phyloP scores from a whole-genome alignment of 2,329 filamentous ascomycete genomes.

The Alternaria hordeiaustralica region DNA sequence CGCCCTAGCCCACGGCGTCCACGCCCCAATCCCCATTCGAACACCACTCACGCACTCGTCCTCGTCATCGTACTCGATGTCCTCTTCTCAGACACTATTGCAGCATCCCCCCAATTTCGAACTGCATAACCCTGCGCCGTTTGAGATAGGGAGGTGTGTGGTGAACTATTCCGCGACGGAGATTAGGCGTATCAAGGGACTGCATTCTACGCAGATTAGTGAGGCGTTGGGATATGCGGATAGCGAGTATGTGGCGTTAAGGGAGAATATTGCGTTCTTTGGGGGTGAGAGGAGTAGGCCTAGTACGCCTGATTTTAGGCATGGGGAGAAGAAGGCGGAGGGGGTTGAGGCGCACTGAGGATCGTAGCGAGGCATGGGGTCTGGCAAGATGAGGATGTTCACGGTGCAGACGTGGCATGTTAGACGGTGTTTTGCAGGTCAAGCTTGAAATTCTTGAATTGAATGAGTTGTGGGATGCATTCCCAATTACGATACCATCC shows the following conservation, averaged over 20 bases:
- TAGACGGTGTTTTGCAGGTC: neutral
- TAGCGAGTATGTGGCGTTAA: slow-evolving; percentile 88
- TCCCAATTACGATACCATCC: neutral
- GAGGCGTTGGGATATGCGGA: slow-evolving; percentile 87
- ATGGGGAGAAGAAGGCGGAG: slow-evolving; percentile 9
- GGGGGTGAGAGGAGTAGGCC: slow-evolving; percentile 48
- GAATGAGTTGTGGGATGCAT: neutral
- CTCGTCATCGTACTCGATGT: slow-evolving; percentile 15
- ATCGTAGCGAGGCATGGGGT: neutral
- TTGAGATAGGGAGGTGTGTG: slow-evolving; percentile 84
- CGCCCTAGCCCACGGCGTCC: slow-evolving; percentile 23
- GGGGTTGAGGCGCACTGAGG: slow-evolving; percentile 7
- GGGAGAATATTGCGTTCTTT: slow-evolving; percentile 86
- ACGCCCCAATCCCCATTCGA: slow-evolving; percentile 27
- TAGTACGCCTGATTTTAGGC: slow-evolving; percentile 41
- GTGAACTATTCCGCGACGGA: slow-evolving; percentile 93
- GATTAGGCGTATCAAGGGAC: slow-evolving; percentile 82
- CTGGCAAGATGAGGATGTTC: neutral
- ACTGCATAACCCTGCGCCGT: slow-evolving; percentile 45
- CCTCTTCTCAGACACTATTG: slow-evolving; percentile 18
- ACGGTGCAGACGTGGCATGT: neutral
- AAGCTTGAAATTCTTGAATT: neutral
- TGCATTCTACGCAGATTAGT: slow-evolving; percentile 81
- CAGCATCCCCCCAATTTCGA: slow-evolving; percentile 35
- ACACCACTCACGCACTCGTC: slow-evolving; percentile 17